Percentiles rank a stretch among this genome's conserved stretches.
These are phyloP conservation scores for Nannochloropsis gaditana DNA, from an alignment of 108 stramenopile species.

Conservation along the genomic window DNA sequence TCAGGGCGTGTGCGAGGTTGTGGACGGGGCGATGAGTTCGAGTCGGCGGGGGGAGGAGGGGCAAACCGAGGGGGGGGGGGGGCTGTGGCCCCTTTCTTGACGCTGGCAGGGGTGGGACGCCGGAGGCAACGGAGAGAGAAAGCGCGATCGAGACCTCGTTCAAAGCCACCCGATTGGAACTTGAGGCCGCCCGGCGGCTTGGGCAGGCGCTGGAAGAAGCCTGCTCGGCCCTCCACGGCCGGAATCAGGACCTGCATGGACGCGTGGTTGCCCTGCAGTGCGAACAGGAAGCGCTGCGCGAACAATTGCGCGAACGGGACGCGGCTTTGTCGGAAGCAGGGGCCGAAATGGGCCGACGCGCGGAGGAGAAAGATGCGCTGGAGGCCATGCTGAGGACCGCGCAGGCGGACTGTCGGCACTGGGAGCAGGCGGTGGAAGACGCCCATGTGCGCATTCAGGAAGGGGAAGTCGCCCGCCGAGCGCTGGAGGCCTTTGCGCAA, in stretches of 20 bases:
- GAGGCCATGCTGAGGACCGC: neutral
- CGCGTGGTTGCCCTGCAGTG: neutral
- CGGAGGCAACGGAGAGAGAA: neutral
- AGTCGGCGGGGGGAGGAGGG: neutral
- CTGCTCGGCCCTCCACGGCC: neutral
- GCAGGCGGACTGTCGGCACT: neutral
- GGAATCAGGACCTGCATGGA: neutral
- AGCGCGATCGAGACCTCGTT: neutral
- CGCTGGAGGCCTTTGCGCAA: neutral
- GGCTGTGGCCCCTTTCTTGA: too few species aligned
- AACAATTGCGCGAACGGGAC: neutral
- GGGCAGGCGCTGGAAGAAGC: neutral
- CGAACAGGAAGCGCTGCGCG: neutral
- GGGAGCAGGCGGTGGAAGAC: neutral
- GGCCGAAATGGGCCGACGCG: neutral
- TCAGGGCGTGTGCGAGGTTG: neutral
- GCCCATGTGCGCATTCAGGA: neutral
- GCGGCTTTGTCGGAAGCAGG: neutral
- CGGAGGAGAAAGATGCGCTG: neutral
- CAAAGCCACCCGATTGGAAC: neutral
- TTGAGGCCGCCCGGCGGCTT: neutral
- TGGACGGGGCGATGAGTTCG: too few species aligned
- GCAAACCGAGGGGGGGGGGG: neutral
- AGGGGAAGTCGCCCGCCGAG: neutral
- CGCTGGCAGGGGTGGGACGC: too few species aligned